These are phyloP conservation scores for Mycena rosella DNA, from an alignment of 768 basidiomycete genomes.

Conservation along the genomic window DNA sequence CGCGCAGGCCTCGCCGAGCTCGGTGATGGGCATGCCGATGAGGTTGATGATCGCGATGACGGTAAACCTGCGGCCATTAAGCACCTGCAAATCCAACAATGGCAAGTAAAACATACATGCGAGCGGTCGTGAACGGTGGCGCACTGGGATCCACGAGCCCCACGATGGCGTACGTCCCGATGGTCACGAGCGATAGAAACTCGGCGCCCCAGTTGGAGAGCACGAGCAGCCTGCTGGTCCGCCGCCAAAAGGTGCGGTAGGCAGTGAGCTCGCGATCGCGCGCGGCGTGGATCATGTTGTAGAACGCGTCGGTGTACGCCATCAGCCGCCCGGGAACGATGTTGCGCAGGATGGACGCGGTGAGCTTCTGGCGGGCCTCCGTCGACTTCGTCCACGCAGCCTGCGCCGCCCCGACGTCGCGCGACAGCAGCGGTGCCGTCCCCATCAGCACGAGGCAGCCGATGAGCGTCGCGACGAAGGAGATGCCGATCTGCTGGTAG, in stretches of 20 bases:
- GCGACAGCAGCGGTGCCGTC: slow-evolving; percentile 8
- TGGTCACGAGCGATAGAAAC: slow-evolving; percentile 15
- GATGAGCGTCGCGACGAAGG: slow-evolving; percentile 18
- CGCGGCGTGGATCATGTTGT: slow-evolving; percentile 13
- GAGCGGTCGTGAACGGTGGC: slow-evolving; percentile 2
- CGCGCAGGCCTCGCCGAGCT: slow-evolving; percentile 23
- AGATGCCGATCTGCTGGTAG: slow-evolving; percentile 15
- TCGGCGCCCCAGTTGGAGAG: slow-evolving; percentile 20
- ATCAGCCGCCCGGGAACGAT: slow-evolving; percentile 21
- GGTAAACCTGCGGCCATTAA: slow-evolving; percentile 6
- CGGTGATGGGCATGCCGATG: slow-evolving; percentile 25
- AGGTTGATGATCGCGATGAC: slow-evolving; percentile 20
- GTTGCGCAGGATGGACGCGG: slow-evolving; percentile 16
- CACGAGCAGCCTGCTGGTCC: slow-evolving; percentile 18
- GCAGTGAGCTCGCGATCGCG: slow-evolving; percentile 11
- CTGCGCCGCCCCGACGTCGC: slow-evolving; percentile 21
- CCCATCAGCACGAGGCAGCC: slow-evolving; percentile 14
- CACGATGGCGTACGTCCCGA: slow-evolving; percentile 20
- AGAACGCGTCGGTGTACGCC: slow-evolving; percentile 23
- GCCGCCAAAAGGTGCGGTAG: slow-evolving; percentile 9
- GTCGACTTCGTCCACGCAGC: slow-evolving; percentile 14
- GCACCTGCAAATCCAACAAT: too few species aligned
- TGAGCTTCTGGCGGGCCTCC: slow-evolving; percentile 10
- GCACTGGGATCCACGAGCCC: slow-evolving; percentile 14
- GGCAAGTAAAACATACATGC: slow-evolving; percentile 18